A percentile compares a stretch with the other conserved stretches of the same genome.
These are phyloP conservation scores for Dipteronia sinensis DNA, from an alignment of 345 rosid species.

Conservation along the genomic window DNA sequence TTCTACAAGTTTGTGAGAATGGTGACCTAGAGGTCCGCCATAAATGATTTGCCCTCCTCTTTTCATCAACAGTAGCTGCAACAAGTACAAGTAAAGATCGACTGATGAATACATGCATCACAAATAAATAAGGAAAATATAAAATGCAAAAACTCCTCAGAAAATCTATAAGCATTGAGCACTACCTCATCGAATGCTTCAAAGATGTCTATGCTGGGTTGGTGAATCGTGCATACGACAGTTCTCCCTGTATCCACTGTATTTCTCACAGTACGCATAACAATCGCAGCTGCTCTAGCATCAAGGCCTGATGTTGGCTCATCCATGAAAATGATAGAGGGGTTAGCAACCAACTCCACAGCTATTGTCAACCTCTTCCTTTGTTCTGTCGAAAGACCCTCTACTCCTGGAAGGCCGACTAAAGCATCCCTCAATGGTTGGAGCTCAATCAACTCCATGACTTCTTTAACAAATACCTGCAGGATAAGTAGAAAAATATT, in stretches of 20 bases:
- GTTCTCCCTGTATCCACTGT: constrained; percentile 97
- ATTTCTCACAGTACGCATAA: constrained; percentile 92
- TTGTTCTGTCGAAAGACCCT: constrained; percentile 90
- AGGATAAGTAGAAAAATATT: neutral
- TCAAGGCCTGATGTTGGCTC: constrained; percentile 97
- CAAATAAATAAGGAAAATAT: neutral
- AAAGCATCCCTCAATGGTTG: constrained; percentile 64
- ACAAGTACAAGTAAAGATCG: constrained; percentile 11
- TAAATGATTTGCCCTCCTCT: constrained; percentile 92
- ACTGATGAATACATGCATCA: neutral
- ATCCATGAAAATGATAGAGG: constrained; percentile 93
- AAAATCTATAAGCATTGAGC: constrained; percentile 1
- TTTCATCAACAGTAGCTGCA: constrained; percentile 83
- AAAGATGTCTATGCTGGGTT: constrained; percentile 91
- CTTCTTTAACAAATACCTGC: constrained; percentile 89
- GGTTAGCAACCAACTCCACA: constrained; percentile 94
- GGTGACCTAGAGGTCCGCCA: constrained; percentile 73
- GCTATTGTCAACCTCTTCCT: constrained; percentile 95
- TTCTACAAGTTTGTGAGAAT: constrained; percentile 75
- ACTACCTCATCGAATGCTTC: constrained; percentile 93
- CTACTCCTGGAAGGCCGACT: constrained; percentile 86
- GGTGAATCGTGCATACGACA: constrained; percentile 93
- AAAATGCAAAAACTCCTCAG: neutral
- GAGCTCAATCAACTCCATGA: constrained; percentile 93
- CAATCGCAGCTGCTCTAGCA: constrained; percentile 96